Percentiles rank a stretch among this genome's conserved stretches.
Conservation (phyloP, 2,329 filamentous ascomycete species). For the Pestalotiopsis sp. region DNA sequence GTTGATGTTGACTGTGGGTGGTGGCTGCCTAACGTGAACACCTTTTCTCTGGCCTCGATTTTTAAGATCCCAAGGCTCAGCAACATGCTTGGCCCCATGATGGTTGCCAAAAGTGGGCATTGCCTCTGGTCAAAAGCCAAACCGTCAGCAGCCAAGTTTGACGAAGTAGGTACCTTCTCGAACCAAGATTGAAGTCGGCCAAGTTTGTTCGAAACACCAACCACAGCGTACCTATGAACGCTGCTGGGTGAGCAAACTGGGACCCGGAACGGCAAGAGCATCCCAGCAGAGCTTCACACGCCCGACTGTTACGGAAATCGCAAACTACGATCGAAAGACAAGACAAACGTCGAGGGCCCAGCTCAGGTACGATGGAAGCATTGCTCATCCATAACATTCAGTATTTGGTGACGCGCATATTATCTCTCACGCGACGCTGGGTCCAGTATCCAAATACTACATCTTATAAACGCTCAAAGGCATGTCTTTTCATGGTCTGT, state of each 20-base stretch:
- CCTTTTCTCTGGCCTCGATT: no score
- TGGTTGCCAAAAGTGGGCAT: no score
- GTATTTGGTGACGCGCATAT: not conserved
- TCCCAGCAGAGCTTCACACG: not conserved
- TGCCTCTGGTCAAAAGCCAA: no score
- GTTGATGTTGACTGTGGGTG: no score
- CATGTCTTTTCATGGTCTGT: slow-evolving; percentile 12
- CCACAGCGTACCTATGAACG: not conserved
- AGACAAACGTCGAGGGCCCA: not conserved
- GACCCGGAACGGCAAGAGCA: not conserved
- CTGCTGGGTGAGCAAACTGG: not conserved
- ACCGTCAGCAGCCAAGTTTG: no score
- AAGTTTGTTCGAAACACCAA: no score
- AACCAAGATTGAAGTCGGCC: no score
- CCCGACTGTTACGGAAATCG: not conserved
- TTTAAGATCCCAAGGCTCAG: no score
- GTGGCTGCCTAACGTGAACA: no score
- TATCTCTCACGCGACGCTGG: not conserved
- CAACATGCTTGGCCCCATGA: no score
- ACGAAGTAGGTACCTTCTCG: no score
- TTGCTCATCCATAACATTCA: not conserved
- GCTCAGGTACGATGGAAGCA: not conserved
- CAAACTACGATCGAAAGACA: not conserved
- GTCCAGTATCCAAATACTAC: not conserved
- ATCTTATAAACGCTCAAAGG: not conserved